Evolutionary conservation across 2,329 filamentous ascomycete species (phyloP), one percentile per base, ranked within the genome.

Genomic region (Fusarium circinatum): DNA sequence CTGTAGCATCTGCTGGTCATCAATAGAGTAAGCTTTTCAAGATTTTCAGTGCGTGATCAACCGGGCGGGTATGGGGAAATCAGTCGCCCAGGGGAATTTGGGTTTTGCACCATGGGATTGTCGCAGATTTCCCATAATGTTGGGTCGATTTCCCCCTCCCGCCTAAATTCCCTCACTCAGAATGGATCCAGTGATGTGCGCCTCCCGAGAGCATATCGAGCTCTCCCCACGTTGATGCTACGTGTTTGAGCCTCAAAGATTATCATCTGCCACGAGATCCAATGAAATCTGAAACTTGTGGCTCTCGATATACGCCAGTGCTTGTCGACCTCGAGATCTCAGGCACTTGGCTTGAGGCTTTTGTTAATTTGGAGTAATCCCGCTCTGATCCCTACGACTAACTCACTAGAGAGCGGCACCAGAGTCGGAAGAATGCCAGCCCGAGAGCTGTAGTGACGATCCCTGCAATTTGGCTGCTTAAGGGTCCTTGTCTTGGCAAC

Each of bases 241-340:
- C 71, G 41, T 30, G 62, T 59, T 74, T 74, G 71, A 75, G 71
- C 62, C 71, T 36, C 71, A 71, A 56, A 54, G 28, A 75, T 41
- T 34, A 69, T 52, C 39, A 51, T 30, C 34, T 32, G 34, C 32
- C 17, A 51, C 39, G 24, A 57, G 28, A 38, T 26, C 18, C 14
- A 20, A 28, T 64, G 39, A 51, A 42, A 28, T 44, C 39, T 51
- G 64, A 57, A 60, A 74, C 58, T 42, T 62, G 56, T 67, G 58
- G 59, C 49, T 56, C 68, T 60, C 71, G 71, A 74, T 74, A 68
- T 59, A 24, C 49, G 38, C 52, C 34, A 74, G 26, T 22, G 36
- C n/a, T 68, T 68, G 59, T 49, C 39, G 24, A 59, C 38, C 28
- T 38, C 45, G 68, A 55, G 52, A 74, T 74, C 71, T 73, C 61